These are phyloP conservation scores for Kandelia obovata DNA, from an alignment of 345 rosid genomes.

Conservation along the genomic window DNA sequence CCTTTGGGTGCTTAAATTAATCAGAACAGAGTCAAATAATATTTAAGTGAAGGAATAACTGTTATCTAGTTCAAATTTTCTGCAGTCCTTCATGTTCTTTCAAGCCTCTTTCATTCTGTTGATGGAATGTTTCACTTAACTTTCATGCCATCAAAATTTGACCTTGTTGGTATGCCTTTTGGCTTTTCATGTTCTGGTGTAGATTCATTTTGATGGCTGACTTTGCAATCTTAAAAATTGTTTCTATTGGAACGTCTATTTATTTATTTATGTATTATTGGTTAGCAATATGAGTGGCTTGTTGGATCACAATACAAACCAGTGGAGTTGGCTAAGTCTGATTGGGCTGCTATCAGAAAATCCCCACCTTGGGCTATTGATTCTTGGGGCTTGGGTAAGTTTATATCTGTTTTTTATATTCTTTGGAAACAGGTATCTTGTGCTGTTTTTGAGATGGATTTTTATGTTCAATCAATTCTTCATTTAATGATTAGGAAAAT, in stretches of 20 bases:
- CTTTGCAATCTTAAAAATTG: not conserved
- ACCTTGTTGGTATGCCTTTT: not conserved
- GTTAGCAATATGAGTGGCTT: constrained; percentile 92
- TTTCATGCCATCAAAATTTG: not conserved
- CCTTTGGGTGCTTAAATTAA: too few relatives aligned
- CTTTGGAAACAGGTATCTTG: not conserved
- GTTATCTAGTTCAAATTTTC: not conserved
- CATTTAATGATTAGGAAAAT: not conserved
- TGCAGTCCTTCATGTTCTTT: not conserved
- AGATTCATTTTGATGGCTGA: not conserved
- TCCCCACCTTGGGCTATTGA: constrained; percentile 98
- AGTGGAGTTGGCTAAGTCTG: constrained; percentile 83
- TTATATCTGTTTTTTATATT: not conserved
- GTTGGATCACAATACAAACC: constrained; percentile 93
- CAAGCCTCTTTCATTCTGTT: not conserved
- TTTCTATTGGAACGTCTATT: not conserved
- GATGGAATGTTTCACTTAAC: constrained; percentile 1
- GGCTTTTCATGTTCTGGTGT: not conserved
- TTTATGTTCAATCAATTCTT: not conserved
- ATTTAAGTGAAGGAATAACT: not conserved
- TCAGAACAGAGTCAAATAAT: too few relatives aligned
- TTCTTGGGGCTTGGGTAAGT: constrained; percentile 98
- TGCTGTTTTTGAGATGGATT: not conserved
- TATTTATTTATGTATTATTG: not conserved
- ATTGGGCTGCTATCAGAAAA: constrained; percentile 84